These are phyloP conservation scores for Amanita thiersii DNA, from an alignment of 768 basidiomycete species.

Conservation along the genomic window DNA sequence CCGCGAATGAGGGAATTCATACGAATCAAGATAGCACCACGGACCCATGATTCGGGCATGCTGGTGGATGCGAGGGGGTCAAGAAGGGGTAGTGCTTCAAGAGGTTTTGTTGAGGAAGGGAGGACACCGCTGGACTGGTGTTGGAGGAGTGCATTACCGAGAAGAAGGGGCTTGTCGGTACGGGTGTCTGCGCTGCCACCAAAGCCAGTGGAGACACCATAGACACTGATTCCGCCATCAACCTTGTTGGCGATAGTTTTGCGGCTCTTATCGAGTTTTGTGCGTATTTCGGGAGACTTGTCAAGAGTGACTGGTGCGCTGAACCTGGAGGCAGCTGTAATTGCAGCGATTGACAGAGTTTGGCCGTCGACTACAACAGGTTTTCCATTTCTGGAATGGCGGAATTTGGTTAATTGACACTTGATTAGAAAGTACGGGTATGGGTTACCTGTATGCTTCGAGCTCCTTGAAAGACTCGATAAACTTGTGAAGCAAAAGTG, in stretches of 20 bases:
- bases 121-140: constrained; percentile 74
- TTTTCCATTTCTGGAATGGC: constrained; percentile 43
- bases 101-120: constrained; percentile 42
- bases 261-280: constrained; percentile 55
- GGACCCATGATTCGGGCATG: constrained; percentile 86
- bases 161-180: constrained; percentile 61
- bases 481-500: constrained; percentile 46
- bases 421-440: not conserved
- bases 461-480: constrained; percentile 54
- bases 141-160: constrained; percentile 79
- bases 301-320: constrained; percentile 43
- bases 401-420: constrained; percentile 1
- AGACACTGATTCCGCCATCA: constrained; percentile 59
- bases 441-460: constrained; percentile 50
- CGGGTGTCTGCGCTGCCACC: constrained; percentile 87
- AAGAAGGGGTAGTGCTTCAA: constrained; percentile 54
- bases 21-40: constrained; percentile 79
- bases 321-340: constrained; percentile 70
- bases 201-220: constrained; percentile 80
- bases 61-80: constrained; percentile 60
- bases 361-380: constrained; percentile 62
- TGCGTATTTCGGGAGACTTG: constrained; percentile 35
- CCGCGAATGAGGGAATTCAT: constrained; percentile 87
- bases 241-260: constrained; percentile 61
- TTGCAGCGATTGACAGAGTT: constrained; percentile 64